These are phyloP conservation scores for Xylaria sp. DNA, from an alignment of 2,329 filamentous ascomycete species.

Conservation along the genomic window DNA sequence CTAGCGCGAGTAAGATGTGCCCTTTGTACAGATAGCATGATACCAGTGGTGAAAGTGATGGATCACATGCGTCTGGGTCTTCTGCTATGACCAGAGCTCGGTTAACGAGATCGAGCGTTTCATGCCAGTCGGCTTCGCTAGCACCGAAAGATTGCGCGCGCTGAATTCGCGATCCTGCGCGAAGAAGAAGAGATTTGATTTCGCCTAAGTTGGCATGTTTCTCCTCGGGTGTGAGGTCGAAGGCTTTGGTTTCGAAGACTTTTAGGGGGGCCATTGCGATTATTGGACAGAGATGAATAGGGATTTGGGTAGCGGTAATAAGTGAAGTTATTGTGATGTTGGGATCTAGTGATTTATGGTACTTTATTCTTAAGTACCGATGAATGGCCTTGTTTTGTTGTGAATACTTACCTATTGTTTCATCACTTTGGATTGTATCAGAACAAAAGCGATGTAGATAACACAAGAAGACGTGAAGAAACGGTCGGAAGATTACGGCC, in stretches of 20 bases:
- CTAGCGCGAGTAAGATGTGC: slow-evolving; percentile 33
- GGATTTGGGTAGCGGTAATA: neutral
- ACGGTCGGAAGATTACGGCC: neutral
- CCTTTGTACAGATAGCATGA: slow-evolving; percentile 40
- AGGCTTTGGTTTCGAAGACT: slow-evolving; percentile 19
- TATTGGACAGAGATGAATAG: neutral
- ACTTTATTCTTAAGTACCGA: slow-evolving; percentile 5
- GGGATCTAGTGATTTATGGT: neutral
- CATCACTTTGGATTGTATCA: neutral
- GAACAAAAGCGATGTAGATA: neutral
- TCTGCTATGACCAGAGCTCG: slow-evolving; percentile 36
- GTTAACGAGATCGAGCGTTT: slow-evolving; percentile 27
- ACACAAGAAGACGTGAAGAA: neutral
- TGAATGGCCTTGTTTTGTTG: slow-evolving; percentile 4
- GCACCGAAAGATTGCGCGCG: neutral
- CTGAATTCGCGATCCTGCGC: slow-evolving; percentile 22
- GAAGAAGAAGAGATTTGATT: slow-evolving; percentile 29
- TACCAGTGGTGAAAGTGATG: slow-evolving; percentile 37
- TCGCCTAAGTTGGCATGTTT: slow-evolving; percentile 25
- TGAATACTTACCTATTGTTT: slow-evolving; percentile 11
- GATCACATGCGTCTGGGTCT: slow-evolving; percentile 40
- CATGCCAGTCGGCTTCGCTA: slow-evolving; percentile 8
- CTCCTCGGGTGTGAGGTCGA: slow-evolving; percentile 37
- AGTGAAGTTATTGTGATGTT: neutral
- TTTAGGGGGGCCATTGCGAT: neutral